These are phyloP conservation scores for Septoria petroselini DNA, from an alignment of 2,329 filamentous ascomycete genomes.

Conservation along the genomic window DNA sequence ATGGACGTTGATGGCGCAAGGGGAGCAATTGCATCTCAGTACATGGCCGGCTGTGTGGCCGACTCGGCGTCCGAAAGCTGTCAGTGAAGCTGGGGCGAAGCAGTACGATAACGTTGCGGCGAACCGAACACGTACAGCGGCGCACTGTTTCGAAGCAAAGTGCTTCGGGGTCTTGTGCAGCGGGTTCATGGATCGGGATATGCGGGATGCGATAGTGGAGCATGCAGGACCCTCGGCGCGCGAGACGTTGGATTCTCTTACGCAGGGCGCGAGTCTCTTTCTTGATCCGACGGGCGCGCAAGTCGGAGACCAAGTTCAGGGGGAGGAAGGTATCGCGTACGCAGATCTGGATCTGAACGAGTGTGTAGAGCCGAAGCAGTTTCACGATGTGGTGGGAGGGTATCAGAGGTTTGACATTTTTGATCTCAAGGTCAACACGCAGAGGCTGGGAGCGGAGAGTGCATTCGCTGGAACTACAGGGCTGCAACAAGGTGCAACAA, in stretches of 20 bases:
- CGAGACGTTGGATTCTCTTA: constrained; percentile 40
- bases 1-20: constrained; percentile 54
- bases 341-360: constrained; percentile 51
- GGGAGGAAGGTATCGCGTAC: constrained; percentile 51
- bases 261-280: constrained; percentile 50
- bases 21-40: constrained; percentile 55
- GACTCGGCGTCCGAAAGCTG: constrained; percentile 34
- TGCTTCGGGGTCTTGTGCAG: constrained; percentile 54
- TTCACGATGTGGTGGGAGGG: constrained; percentile 55
- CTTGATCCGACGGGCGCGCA: constrained; percentile 51
- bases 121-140: constrained; percentile 52
- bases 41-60: constrained; percentile 58
- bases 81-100: constrained; percentile 17
- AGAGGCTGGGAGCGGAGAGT: constrained; percentile 31
- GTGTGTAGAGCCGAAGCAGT: constrained; percentile 57
- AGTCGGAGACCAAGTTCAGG: constrained; percentile 42
- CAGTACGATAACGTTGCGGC: constrained; percentile 56
- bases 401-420: constrained; percentile 58
- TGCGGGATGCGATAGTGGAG: constrained; percentile 39
- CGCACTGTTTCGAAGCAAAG: constrained; percentile 59
- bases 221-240: constrained; percentile 22
- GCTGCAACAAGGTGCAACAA: not conserved
- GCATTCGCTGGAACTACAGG: constrained; percentile 1
- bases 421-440: constrained; percentile 49
- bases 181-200: constrained; percentile 41